Evolutionary conservation across 441 rosid genomes (phyloP).

Genomic region (Hura crepitans): DNA sequence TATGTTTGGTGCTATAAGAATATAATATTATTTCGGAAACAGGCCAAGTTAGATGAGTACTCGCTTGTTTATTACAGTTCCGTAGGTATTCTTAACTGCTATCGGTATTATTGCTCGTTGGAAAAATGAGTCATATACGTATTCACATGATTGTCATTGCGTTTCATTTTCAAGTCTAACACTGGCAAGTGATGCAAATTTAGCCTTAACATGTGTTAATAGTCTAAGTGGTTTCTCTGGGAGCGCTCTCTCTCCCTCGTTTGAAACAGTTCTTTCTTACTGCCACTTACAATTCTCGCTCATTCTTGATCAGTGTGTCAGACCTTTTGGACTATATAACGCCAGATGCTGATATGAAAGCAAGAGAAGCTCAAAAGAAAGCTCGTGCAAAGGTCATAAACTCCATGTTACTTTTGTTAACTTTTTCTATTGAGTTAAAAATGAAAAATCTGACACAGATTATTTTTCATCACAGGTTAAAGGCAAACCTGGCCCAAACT

Average conservation of each 20-base stretch:
- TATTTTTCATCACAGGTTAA: constrained; percentile 51
- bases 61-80: constrained; percentile 18
- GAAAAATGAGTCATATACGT: no score
- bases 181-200: not conserved
- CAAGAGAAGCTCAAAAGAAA: constrained; percentile 48
- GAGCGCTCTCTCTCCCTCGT: not conserved
- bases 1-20: not conserved
- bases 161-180: constrained; percentile 4
- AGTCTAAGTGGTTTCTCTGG: not conserved
- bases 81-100: constrained; percentile 22
- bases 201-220: not conserved
- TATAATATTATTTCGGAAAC: not conserved
- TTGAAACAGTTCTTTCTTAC: constrained; percentile 5
- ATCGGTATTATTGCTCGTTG: constrained; percentile 14
- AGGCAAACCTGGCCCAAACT: constrained; percentile 46
- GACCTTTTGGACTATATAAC: constrained; percentile 64
- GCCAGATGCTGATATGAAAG: constrained; percentile 50
- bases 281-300: constrained; percentile 18
- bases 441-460: constrained; percentile 16
- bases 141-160: not conserved
- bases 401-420: not conserved
- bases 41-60: constrained; percentile 8
- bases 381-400: constrained; percentile 57
- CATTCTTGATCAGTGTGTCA: constrained; percentile 52
- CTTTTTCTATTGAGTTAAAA: constrained; percentile 10